Evolutionary conservation across 129 eudicot genomes (phyloP), one percentile per base, ranked within the genome.

Genomic region (Pittosporum tobira): DNA sequence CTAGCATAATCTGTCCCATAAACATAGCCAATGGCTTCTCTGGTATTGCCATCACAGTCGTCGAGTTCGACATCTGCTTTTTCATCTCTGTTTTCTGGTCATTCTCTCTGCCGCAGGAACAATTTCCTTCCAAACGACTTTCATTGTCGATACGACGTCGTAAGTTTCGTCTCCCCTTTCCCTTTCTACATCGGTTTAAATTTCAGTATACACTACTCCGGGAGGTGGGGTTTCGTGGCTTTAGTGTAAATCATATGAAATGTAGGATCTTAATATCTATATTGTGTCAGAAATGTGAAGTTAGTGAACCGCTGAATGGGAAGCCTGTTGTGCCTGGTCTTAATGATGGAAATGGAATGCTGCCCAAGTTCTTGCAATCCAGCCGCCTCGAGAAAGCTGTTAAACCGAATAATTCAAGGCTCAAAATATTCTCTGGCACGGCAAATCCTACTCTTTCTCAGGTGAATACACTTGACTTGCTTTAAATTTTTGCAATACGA

Each of bases 381-480:
- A 73, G 71, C 49, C 81, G 94, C 23, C n/a, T 83, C 62, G 80
- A 81, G 68, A 73, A 65, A 61, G 51, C 94, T 0, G 73, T 76
- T 40, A n/a, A n/a, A n/a, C 71, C 66, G 43, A 61, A 27, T 43
- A 78, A 72, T 76, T 72, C 81, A 22, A 83, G 72, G 87, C 80
- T 91, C 61, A 91, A 91, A 68, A 70, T 91, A 43, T 91, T 91
- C 60, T 87, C 99, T 7, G 99, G 99, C 52, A 71, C 89, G 0
- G 90, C 88, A n/a, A 91, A 91, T 77, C 78, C 90, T 21, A 71
- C 83, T 10, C 88, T 91, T 48, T 77, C 99, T 72, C 77, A 84
- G 96, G 99, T 91, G 68, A 45, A n/a, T 61, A 47, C 36, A 18
- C n/a, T 16, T 22, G 21, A 13, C 23, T 65, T 53, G 13, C 15